These are phyloP conservation scores for Fusarium penzigii DNA, from an alignment of 2,329 filamentous ascomycete genomes.

Conservation along the genomic window DNA sequence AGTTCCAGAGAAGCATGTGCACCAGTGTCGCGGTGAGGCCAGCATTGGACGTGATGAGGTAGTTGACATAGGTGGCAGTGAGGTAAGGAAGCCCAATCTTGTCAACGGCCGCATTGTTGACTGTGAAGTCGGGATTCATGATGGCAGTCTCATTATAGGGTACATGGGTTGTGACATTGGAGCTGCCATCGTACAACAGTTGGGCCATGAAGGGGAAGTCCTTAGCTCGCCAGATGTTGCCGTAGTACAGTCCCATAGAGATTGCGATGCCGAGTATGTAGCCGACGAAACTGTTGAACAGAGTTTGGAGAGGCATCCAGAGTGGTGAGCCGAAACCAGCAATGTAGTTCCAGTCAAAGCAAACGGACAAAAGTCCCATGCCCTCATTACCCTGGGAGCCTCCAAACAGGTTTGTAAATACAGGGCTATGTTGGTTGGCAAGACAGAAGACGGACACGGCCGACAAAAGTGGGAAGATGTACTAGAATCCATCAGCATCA, in stretches of 20 bases:
- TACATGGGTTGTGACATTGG: constrained; percentile 5
- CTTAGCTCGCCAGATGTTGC: constrained; percentile 15
- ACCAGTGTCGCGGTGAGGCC: constrained; percentile 12
- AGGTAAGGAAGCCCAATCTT: constrained; percentile 9
- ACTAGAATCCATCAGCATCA: constrained; percentile 1
- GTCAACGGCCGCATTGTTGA: constrained; percentile 2
- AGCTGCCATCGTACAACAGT: constrained; percentile 10
- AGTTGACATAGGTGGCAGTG: constrained; percentile 15
- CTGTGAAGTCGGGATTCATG: constrained; percentile 24
- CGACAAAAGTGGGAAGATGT: constrained; percentile 48
- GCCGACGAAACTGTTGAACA: constrained; percentile 41
- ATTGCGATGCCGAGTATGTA: constrained; percentile 38
- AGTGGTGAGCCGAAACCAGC: constrained; percentile 34
- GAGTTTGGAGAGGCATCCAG: constrained; percentile 39
- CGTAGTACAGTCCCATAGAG: constrained; percentile 31
- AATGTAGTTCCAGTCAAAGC: constrained; percentile 20
- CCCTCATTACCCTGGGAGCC: constrained; percentile 19
- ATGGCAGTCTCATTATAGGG: constrained; percentile 11
- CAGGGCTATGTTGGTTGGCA: constrained; percentile 6
- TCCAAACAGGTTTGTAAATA: constrained; percentile 19
- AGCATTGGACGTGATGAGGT: constrained; percentile 15
- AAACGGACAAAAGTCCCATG: constrained; percentile 11
- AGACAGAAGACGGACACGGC: constrained; percentile 22
- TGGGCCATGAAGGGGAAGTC: constrained; percentile 20
- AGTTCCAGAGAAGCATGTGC: constrained; percentile 26